Conservation (phyloP, 306 rosid genomes). For the Morella rubra region DNA sequence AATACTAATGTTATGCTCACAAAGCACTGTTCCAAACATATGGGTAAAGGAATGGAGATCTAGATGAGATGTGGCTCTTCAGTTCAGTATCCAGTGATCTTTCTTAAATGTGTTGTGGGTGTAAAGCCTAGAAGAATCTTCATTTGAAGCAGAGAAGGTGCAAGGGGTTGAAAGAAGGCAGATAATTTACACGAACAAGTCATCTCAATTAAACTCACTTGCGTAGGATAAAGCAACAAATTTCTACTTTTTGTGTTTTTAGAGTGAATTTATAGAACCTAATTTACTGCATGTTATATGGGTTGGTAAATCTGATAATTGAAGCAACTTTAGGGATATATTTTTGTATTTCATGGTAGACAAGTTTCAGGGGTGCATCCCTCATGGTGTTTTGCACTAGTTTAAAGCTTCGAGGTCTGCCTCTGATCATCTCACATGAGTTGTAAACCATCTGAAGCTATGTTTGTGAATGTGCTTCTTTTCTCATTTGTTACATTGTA, state of each 20-base stretch:
- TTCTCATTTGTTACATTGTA: conserved; percentile 4
- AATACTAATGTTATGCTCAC: too few species aligned
- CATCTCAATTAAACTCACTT: not conserved
- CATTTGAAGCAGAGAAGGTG: too few species aligned
- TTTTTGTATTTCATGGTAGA: not conserved
- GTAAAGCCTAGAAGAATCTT: too few species aligned
- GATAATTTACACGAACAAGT: not conserved
- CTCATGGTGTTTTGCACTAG: conserved; percentile 5
- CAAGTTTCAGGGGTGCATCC: not conserved
- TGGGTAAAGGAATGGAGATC: too few species aligned
- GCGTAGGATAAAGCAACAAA: not conserved
- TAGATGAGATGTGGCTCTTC: too few species aligned
- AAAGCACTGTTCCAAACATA: not conserved
- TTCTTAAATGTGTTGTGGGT: too few species aligned
- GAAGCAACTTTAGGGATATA: not conserved
- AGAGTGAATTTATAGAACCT: not conserved
- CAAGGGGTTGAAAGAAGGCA: not conserved
- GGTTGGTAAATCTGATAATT: not conserved
- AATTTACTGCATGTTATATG: not conserved
- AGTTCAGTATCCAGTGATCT: too few species aligned
- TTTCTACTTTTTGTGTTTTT: not conserved
- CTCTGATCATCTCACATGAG: conserved; percentile 1
- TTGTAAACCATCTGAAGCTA: not conserved
- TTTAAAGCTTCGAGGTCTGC: conserved; percentile 18
- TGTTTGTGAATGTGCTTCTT: conserved; percentile 12